Evolutionary conservation across 495 filamentous ascomycete species (phyloP), one percentile per base, ranked within the genome.

Genomic region (Neurospora hispaniola): DNA sequence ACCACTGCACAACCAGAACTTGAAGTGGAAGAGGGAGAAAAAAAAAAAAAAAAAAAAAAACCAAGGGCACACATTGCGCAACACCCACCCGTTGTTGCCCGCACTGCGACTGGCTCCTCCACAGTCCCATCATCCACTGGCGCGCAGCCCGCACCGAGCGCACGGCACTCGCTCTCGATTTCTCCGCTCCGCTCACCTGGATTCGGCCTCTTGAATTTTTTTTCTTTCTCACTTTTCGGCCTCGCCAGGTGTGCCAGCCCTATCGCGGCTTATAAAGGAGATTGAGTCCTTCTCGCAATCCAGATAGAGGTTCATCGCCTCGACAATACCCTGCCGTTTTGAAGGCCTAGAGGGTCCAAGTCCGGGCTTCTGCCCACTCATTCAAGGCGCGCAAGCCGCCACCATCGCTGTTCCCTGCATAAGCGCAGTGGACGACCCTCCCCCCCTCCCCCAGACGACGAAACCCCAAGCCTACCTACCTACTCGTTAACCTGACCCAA

Each of bases 321-420:
- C 74, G 40, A 48, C 79, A 46, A 69, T 73, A 31, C 31, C 39
- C 72, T 71, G 79, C 79, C 42, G 76, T 79, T 79, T 79, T 80
- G 77, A 70, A 74, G 73, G 76, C 68, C 68, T 70, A 42, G 70
- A 73, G 71, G 74, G 71, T 73, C 71, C 14, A 42, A 70, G 43
- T 69, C 72, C 71, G 74, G 75, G 76, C 75, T 71, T 76, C 69
- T 76, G 79, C 79, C 79, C 79, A 76, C 76, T 73, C 76, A 69
- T 72, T 59, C 70, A 70, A 76, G 79, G 79, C 78, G 78, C 72
- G 73, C 74, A 78, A 74, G 79, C 78, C 79, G 75, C 76, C 79
- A 76, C 77, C 70, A 73, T 75, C 72, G 74, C 76, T 76, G 77
- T 77, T 73, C 76, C 79, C 77, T 79, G 79, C 78, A 79, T 79